Evolutionary conservation across 2,329 filamentous ascomycete species (phyloP).

Genomic region (Apiospora saccharicola): DNA sequence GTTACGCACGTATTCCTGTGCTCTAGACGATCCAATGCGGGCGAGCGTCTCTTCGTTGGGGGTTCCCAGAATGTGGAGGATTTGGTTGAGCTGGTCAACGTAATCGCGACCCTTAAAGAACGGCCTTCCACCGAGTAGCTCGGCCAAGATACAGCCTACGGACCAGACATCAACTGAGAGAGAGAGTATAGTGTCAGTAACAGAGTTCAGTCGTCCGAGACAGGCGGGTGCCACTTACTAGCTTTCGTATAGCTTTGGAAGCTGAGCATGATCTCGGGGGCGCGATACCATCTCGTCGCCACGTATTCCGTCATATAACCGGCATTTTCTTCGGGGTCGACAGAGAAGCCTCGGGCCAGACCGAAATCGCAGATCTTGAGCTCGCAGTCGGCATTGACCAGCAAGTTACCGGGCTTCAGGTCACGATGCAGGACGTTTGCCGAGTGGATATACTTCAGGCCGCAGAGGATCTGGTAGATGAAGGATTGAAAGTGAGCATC

Average conservation of each 20-base stretch:
- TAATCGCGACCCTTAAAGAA: constrained; percentile 99
- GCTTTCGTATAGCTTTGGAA: constrained; percentile 99
- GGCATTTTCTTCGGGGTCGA: constrained; percentile 97
- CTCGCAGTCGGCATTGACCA: constrained; percentile 99
- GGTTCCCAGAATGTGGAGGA: constrained; percentile 95
- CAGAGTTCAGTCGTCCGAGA: not conserved
- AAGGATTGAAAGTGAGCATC: constrained; percentile 99
- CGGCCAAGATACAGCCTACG: constrained; percentile 95
- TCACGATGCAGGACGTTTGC: constrained; percentile 97
- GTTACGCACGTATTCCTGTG: constrained; percentile 98
- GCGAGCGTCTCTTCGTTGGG: constrained; percentile 94
- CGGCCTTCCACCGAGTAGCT: constrained; percentile 91
- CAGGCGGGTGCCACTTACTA: constrained; percentile 68
- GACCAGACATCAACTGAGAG: constrained; percentile 96
- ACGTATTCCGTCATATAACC: constrained; percentile 99
- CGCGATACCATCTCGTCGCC: constrained; percentile 92
- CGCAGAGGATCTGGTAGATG: constrained; percentile 99
- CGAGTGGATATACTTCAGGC: constrained; percentile 98
- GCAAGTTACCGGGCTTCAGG: constrained; percentile 93
- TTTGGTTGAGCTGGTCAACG: constrained; percentile 99
- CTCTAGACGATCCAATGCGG: constrained; percentile 92
- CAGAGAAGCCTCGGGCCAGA: constrained; percentile 92
- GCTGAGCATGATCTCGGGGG: constrained; percentile 98
- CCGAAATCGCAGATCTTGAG: constrained; percentile 99
- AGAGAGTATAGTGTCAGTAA: constrained; percentile 6